A percentile compares a stretch with the other conserved stretches of the same genome.
Evolutionary conservation across 257 asterid species (phyloP).

Genomic region (Solanum chaucha): DNA sequence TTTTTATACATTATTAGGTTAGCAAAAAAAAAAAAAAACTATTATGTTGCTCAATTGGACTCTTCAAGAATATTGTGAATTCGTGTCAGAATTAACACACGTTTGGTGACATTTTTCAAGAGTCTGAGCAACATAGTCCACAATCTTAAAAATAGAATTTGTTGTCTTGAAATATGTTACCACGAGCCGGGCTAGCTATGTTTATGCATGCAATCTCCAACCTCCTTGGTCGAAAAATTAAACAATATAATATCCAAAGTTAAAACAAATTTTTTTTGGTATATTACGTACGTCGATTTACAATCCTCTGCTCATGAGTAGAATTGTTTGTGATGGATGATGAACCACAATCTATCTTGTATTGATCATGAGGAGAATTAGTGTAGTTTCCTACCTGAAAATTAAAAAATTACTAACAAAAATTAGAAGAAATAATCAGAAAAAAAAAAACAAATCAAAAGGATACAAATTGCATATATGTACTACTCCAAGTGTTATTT

Average conservation of each 20-base stretch:
- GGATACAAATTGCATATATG: background rate
- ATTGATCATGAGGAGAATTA: constrained; percentile 12
- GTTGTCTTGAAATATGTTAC: background rate
- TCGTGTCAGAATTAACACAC: background rate
- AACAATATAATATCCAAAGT: background rate
- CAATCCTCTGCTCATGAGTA: constrained; percentile 24
- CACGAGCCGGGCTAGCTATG: background rate
- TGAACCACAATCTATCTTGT: constrained; percentile 47
- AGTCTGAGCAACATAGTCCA: background rate
- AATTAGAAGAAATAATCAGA: background rate
- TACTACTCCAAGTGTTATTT: background rate
- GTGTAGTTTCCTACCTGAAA: constrained; percentile 35
- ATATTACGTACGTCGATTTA: constrained; percentile 39
- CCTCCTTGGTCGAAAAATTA: background rate
- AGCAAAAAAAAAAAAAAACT: background rate
- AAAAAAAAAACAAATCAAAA: background rate
- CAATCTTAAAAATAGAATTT: too few relatives aligned
- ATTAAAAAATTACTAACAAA: background rate
- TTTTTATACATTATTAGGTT: background rate
- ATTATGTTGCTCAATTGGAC: background rate
- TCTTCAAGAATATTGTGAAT: background rate
- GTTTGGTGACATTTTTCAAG: background rate
- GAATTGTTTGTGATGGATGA: constrained; percentile 34
- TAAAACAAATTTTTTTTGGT: background rate
- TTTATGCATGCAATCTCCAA: background rate